Conservation (phyloP, 805 yeast species). For the Pichia deserticola region DNA sequence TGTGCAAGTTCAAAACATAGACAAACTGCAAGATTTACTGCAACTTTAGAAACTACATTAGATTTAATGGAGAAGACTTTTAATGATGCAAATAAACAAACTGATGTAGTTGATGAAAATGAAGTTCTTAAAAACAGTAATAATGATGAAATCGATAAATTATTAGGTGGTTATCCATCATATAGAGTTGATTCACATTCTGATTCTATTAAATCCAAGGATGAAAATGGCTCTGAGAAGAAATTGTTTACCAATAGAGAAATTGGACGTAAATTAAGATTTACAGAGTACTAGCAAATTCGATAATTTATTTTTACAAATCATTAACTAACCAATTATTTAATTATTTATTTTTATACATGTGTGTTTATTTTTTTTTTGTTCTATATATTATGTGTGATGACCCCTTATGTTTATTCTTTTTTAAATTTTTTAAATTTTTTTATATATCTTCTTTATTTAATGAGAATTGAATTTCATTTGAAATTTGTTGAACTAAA, state of each 20-base stretch:
- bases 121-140: conserved; percentile 14
- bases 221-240: conserved; percentile 18
- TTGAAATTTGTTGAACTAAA: conserved; percentile 17
- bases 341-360: too few species aligned
- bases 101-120: neutral
- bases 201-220: conserved; percentile 48
- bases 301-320: too few species aligned
- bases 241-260: conserved; percentile 33
- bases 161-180: conserved; percentile 82
- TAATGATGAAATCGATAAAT: conserved; percentile 27
- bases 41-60: conserved; percentile 56
- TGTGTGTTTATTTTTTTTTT: too few species aligned
- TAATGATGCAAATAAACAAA: conserved; percentile 22
- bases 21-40: conserved; percentile 73
- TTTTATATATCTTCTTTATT: too few species aligned
- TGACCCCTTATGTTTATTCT: too few species aligned
- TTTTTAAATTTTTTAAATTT: too few species aligned
- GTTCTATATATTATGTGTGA: too few species aligned
- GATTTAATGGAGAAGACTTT: conserved; percentile 49
- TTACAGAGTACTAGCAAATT: conserved; percentile 45
- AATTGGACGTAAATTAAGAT: conserved; percentile 56
- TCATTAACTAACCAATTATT: too few species aligned
- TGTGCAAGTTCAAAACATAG: conserved; percentile 85
- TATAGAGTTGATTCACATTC: conserved; percentile 57
- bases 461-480: neutral